Evolutionary conservation across 371 early-diverging fungal species (phyloP), one percentile per base, ranked within the genome.

Genomic region (Basidiobolus meristosporus): DNA sequence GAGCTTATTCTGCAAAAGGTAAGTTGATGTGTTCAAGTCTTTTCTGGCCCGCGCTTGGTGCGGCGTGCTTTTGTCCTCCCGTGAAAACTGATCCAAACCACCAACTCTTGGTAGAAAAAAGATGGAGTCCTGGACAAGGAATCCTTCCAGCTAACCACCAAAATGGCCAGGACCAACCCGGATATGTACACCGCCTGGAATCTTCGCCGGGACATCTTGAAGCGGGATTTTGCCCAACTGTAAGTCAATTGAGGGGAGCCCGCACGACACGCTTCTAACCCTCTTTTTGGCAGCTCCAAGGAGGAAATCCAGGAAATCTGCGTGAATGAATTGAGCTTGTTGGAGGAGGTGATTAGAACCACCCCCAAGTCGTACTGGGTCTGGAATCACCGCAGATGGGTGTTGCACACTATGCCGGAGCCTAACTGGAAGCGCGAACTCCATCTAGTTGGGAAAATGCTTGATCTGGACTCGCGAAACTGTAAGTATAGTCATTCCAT

Each of bases 381-480:
- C 46, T 95, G 90, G 87, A 87, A 87, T 54, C 97, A 96, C 60
- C 76, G 97, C 7, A 53, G 75, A 23, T 96, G 92, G 92, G 68
- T 74, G 22, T 63, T 93, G 28, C 62, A 70, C 19, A 57, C 62
- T 18, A 76, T 84, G 70, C 77, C 81, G 3, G 41, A 53, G 2
- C 79, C 84, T 3, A 56, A 66, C 35, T 91, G 90, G 90, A 44
- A 63, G n/a, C 58, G 55, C 0, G 97, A 96, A 51, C 54, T 90
- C 20, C 58, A 47, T 15, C 57, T 96, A 30, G 71, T 81, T 7
- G 61, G 65, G 18, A 71, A 70, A 50, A 69, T 93, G 61, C 51
- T 96, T 40, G 68, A 76, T 1, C 34, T 78, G 47, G 97, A 96
- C 60, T 68, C 87, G 5, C 65, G 93, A 35, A 96, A 96, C 62